Conservation (phyloP, 306 rosid genomes). For the Citrullus amarus region DNA sequence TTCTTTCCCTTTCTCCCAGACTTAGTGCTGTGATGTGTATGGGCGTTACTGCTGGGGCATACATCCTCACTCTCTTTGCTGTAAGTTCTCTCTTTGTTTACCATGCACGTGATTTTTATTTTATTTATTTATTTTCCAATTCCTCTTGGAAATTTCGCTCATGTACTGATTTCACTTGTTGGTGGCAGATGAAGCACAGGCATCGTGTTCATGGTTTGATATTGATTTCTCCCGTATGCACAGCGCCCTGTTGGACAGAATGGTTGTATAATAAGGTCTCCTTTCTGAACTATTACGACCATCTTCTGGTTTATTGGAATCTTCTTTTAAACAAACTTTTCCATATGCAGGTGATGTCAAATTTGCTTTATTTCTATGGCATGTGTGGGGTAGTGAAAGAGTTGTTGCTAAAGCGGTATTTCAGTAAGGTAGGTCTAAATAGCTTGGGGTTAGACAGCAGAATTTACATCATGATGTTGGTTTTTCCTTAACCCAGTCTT, state of each 20-base stretch:
- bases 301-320: constrained; percentile 4
- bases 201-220: constrained; percentile 82
- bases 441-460: background rate
- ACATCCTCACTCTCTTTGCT: constrained; percentile 76
- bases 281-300: constrained; percentile 13
- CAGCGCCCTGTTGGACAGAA: constrained; percentile 84
- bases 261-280: constrained; percentile 90
- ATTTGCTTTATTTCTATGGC: constrained; percentile 81
- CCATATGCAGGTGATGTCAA: constrained; percentile 58
- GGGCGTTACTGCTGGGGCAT: constrained; percentile 98
- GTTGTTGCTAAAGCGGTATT: constrained; percentile 73
- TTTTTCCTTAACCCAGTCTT: background rate
- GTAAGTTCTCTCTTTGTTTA: constrained; percentile 34
- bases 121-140: background rate
- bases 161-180: constrained; percentile 14
- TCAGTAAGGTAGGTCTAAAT: constrained; percentile 60
- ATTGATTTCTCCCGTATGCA: constrained; percentile 81
- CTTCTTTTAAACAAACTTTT: constrained; percentile 9
- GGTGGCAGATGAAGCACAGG: constrained; percentile 73
- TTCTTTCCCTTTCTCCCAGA: constrained; percentile 25
- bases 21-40: constrained; percentile 87
- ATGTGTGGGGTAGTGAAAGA: constrained; percentile 93
- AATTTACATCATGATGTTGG: background rate
- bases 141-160: background rate
- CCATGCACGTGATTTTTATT: background rate